phyloP scores from a whole-genome alignment of 1,284 basidiomycete species.

The Irpex sp. region DNA sequence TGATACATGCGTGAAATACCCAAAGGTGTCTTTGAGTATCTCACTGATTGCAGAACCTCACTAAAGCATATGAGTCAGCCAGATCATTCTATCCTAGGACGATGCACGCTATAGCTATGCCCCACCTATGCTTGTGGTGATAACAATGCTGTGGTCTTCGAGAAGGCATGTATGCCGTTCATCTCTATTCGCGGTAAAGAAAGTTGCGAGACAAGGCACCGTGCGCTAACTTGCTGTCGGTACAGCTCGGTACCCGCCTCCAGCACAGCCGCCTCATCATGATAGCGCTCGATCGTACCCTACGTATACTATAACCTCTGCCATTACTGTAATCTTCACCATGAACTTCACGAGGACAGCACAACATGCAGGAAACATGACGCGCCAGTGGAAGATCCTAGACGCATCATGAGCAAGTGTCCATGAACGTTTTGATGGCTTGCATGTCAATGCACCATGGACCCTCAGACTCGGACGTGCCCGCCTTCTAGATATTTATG shows the following conservation, averaged over 20 bases:
- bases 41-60: too few relatives aligned
- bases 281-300: not conserved
- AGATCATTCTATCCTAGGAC: not conserved
- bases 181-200: not conserved
- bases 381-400: too few relatives aligned
- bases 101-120: too few relatives aligned
- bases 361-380: too few relatives aligned
- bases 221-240: not conserved
- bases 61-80: not conserved
- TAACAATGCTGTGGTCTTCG: not conserved
- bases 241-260: not conserved
- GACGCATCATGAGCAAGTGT: too few relatives aligned
- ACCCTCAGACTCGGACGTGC: too few relatives aligned
- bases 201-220: not conserved
- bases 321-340: not conserved
- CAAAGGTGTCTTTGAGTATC: too few relatives aligned
- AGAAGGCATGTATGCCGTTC: not conserved
- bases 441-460: too few relatives aligned
- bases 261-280: not conserved
- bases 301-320: not conserved
- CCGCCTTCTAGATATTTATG: too few relatives aligned
- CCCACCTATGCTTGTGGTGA: not conserved
- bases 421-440: too few relatives aligned
- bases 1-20: too few relatives aligned
- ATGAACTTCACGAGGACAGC: too few relatives aligned